Base-by-base conservation (phyloP, 1,284 basidiomycete species). In the Sporisorium exsertum region DNA sequence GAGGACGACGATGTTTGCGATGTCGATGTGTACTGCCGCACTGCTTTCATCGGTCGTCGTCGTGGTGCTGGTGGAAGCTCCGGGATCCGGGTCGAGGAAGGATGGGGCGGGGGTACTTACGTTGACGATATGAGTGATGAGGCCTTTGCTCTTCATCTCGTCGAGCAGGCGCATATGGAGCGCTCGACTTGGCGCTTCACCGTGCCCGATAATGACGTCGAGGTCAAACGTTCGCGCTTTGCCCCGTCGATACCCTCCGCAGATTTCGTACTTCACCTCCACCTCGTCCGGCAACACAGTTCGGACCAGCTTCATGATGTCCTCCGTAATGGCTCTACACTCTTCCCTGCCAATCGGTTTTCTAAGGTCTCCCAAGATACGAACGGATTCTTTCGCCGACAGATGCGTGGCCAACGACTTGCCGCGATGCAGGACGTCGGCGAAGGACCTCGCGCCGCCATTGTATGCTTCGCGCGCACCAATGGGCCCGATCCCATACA, bases 401-500 rank as follows among this genome's bases (percentile, higher is more conserved):
- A 80, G 51, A 52, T 79, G 77, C 0, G 77, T 78, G 8, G 73
- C 77, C 4, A 80, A 40, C 24, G 55, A 72, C 33, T 75, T 73
- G 6, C 73, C 65, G 5, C 67, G 37, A 15, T 67, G 26, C n/a
- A 83, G 61, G 3, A 85, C 77, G 35, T 85, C 83, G 3, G 58
- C 62, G 20, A 81, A 72, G 5, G 64, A 62, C 10, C 83, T 58
- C 22, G 76, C 81, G 1, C 83, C 83, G 1, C 65, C 57, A 43
- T 80, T 77, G 59, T 78, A 85, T 40, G 78, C 77, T n/a, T 77
- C 66, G 12, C 77, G 45, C 0, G 83, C 81, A 5, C 67, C 72
- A 12, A 70, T 75, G 1, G 81, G 81, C 5, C 83, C 83, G 6
- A 85, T 77, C 5, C 82, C 77, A 45, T 85, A 83, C 27, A 85